These are phyloP conservation scores for Candida nonsorbophila DNA, from an alignment of 805 yeast genomes.

Conservation along the genomic window DNA sequence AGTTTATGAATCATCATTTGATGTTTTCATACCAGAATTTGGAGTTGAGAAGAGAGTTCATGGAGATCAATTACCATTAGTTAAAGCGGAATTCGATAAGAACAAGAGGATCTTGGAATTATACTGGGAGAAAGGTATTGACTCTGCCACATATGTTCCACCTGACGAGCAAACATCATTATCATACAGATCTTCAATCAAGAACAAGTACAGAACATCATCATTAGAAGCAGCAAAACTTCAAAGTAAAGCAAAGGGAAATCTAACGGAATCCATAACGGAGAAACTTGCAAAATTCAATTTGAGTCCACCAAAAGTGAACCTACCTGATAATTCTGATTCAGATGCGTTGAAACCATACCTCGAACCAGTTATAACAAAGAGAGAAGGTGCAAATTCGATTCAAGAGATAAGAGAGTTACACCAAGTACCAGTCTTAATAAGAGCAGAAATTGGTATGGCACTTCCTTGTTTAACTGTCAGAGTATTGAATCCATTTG, in stretches of 20 bases:
- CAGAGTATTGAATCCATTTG: constrained; percentile 84
- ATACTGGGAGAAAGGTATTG: constrained; percentile 90
- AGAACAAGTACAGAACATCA: constrained; percentile 70
- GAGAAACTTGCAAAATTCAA: constrained; percentile 47
- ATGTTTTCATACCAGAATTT: constrained; percentile 84
- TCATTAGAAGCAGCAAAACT: constrained; percentile 65
- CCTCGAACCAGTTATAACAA: constrained; percentile 49
- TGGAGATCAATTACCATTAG: constrained; percentile 91
- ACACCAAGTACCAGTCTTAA: constrained; percentile 72
- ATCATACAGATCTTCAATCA: constrained; percentile 72
- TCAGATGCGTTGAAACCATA: constrained; percentile 47
- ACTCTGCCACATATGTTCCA: constrained; percentile 86
- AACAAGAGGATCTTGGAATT: constrained; percentile 62
- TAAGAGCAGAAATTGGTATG: constrained; percentile 92
- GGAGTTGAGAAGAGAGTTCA: constrained; percentile 96
- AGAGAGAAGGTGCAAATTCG: constrained; percentile 53
- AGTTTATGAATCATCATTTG: constrained; percentile 95
- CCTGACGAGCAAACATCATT: constrained; percentile 80
- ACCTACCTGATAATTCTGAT: constrained; percentile 16
- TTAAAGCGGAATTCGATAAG: constrained; percentile 88
- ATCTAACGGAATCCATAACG: constrained; percentile 37
- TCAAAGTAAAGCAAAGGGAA: constrained; percentile 32
- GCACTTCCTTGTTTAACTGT: constrained; percentile 94
- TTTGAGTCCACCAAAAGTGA: constrained; percentile 43
- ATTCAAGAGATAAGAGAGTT: constrained; percentile 82